Base-by-base conservation (phyloP, 2,329 filamentous ascomycete species). In the Aspergillus terreus region DNA sequence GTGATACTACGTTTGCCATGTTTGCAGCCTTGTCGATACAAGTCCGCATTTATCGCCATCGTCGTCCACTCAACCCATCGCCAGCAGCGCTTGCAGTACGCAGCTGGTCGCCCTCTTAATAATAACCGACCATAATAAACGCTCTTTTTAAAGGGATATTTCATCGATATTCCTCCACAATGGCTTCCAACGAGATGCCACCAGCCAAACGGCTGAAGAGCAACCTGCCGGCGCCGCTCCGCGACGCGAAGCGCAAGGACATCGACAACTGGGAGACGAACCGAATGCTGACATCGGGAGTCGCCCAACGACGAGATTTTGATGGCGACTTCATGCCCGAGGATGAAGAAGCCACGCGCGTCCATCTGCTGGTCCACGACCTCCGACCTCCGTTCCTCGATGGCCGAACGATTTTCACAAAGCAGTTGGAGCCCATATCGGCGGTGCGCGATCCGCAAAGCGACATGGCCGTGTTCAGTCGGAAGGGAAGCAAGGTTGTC, bases 211-310 rank as follows among this genome's bases (percentile, higher is more conserved):
- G 69, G 61, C 70, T 63, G 53, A 72, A 71, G 55, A 67, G 63
- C 50, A 67, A 69, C 45, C 62, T 71, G 12, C 68, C 69, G 43
- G 55, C 62, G 48, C 61, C 64, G 44, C 59, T 72, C 12, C 70
- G 69, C 58, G 68, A 72, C 55, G 70, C 70, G 71, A 89, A 92
- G 62, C 90, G 96, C 69, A 91, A 88, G 67, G 94, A 99, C 66
- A 91, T 94, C 41, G 94, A 99, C 72, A 92, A 92, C 0, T 99
- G 94, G 94, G 95, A 99, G 72, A 94, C 92, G 14, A 99, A 99
- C 69, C 88, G 94, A 53, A 97, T 99, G 94, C 80, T 99, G 54
- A 94, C 92, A 1, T 96, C 92, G 17, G 92, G 92, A 51, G 92
- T 99, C 15, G 94, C 94, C 15, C 95, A 99, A 71, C 80, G 92